Percentiles rank a stretch among this genome's conserved stretches.
These are phyloP conservation scores for Bertia moriformis DNA, from an alignment of 2,329 filamentous ascomycete genomes.

Conservation along the genomic window DNA sequence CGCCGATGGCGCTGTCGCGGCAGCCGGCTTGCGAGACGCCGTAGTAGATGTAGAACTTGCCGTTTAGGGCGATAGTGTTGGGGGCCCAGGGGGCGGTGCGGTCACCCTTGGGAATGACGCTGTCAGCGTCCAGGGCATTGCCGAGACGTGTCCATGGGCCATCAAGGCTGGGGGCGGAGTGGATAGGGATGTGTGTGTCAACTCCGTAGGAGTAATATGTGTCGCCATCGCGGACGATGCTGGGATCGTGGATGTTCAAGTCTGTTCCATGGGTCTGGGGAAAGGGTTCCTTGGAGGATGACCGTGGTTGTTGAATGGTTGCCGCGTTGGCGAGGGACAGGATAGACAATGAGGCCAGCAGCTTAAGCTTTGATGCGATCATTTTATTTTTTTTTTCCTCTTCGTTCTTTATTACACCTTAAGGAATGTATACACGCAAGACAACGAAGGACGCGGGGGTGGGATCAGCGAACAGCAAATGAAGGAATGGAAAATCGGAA, in stretches of 20 bases:
- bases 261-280: conserved; percentile 2
- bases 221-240: conserved; percentile 12
- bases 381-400: too few species aligned
- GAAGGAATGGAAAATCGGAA: too few species aligned
- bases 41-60: conserved; percentile 19
- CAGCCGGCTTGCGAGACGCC: conserved; percentile 12
- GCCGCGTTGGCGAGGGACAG: too few species aligned
- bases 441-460: too few species aligned
- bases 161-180: conserved; percentile 10
- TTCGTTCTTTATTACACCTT: too few species aligned
- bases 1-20: conserved; percentile 17
- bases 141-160: conserved; percentile 17
- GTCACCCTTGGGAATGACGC: conserved; percentile 13
- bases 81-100: conserved; percentile 17
- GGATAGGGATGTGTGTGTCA: conserved; percentile 11
- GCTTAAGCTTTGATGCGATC: too few species aligned
- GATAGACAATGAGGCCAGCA: too few species aligned
- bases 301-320: too few species aligned
- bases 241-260: conserved; percentile 14
- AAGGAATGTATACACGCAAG: too few species aligned
- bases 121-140: conserved; percentile 12
- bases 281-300: not conserved
- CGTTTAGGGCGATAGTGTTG: conserved; percentile 12
- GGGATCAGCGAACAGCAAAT: too few species aligned
- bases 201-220: conserved; percentile 17